Evolutionary conservation across 2,329 filamentous ascomycete species (phyloP).

Genomic region (Nothophaeocryptopus gaeumannii): DNA sequence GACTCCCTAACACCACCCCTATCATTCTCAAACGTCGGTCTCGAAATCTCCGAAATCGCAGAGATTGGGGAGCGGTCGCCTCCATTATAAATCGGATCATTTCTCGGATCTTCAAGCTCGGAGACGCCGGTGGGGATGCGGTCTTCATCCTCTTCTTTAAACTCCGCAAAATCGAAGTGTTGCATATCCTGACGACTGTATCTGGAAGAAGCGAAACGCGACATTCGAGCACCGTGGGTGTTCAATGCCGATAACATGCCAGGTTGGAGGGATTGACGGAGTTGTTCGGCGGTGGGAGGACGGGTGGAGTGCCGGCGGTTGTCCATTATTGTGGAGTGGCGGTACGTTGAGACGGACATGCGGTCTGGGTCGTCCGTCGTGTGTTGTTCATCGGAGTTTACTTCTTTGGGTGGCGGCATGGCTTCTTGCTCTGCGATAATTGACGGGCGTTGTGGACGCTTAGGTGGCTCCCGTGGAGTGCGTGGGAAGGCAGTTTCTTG

Average conservation of each 20-base stretch:
- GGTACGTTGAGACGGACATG: constrained; percentile 1
- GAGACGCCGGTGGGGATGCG: background rate
- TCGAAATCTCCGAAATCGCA: no score
- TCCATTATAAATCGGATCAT: no score
- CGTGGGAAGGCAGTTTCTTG: no score
- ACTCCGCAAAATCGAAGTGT: background rate
- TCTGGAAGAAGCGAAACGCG: background rate
- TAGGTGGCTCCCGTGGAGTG: background rate
- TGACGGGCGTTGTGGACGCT: constrained; percentile 5
- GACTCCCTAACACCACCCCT: no score
- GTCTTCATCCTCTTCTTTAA: background rate
- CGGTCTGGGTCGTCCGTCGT: background rate
- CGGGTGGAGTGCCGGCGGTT: background rate
- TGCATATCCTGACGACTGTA: background rate
- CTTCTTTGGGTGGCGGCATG: background rate
- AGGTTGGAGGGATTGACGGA: background rate
- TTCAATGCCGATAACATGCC: background rate
- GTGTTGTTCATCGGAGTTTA: background rate
- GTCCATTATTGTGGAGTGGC: constrained; percentile 4
- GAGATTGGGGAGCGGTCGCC: no score
- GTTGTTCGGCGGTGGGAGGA: background rate
- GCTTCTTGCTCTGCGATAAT: background rate
- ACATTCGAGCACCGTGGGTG: background rate
- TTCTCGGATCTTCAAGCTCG: background rate
- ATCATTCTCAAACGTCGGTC: no score